Conservation (phyloP, 306 rosid species). For the Ceratonia siliqua region DNA sequence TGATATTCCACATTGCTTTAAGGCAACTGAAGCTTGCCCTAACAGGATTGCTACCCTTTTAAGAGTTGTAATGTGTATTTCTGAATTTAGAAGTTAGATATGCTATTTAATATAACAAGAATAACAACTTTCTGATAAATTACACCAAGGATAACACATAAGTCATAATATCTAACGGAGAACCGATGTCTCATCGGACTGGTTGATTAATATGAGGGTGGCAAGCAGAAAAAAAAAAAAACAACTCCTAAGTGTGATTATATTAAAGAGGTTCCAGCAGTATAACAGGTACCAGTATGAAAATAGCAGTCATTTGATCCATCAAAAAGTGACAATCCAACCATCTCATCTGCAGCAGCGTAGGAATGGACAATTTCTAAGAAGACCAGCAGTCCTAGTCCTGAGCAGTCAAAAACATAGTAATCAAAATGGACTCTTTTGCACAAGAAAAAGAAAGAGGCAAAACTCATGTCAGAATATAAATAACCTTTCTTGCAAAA, state of each 20-base stretch:
- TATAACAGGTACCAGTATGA: conserved; percentile 68
- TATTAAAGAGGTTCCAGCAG: conserved; percentile 31
- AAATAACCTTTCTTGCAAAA: neutral
- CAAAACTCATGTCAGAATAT: conserved; percentile 5
- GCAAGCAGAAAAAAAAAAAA: conserved; percentile 13
- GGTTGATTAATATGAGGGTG: conserved; percentile 15
- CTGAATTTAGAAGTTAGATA: neutral
- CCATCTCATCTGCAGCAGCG: conserved; percentile 97
- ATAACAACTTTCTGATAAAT: neutral
- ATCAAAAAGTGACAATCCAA: conserved; percentile 85
- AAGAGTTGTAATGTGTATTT: neutral
- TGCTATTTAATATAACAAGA: conserved; percentile 9
- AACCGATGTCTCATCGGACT: conserved; percentile 9
- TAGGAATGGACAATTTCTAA: conserved; percentile 94
- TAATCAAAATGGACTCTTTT: conserved; percentile 25
- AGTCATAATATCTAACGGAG: neutral
- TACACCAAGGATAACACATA: conserved; percentile 3
- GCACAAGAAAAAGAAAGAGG: neutral
- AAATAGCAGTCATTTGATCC: conserved; percentile 95
- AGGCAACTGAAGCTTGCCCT: neutral
- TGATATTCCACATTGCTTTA: neutral
- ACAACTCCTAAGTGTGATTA: conserved; percentile 17
- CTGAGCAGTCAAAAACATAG: conserved; percentile 48
- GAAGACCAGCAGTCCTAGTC: conserved; percentile 83
- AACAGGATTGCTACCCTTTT: conserved; percentile 10